These are phyloP conservation scores for Pichia cephalocereana DNA, from an alignment of 805 yeast species.

Conservation along the genomic window DNA sequence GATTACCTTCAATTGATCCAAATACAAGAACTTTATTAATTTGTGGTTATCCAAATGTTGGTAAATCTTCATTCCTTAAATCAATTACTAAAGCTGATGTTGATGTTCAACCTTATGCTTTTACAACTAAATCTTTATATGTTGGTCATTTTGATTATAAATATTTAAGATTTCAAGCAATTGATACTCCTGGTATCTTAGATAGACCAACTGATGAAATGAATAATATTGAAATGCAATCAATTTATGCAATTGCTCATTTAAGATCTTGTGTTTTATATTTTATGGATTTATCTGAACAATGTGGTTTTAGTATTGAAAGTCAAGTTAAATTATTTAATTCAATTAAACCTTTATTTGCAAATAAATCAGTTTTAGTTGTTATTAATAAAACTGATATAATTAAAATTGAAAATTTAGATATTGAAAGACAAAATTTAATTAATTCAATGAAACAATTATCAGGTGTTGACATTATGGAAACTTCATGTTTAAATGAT, in stretches of 20 bases:
- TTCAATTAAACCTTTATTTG: slow-evolving; percentile 93
- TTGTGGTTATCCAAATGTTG: slow-evolving; percentile 99
- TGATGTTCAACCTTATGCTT: slow-evolving; percentile 98
- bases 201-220: slow-evolving; percentile 99
- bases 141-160: slow-evolving; percentile 99
- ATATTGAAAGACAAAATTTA: slow-evolving; percentile 61
- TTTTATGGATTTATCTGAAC: slow-evolving; percentile 98
- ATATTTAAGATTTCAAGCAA: slow-evolving; percentile 95
- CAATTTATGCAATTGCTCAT: slow-evolving; percentile 97
- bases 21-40: slow-evolving; percentile 94
- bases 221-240: slow-evolving; percentile 99
- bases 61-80: slow-evolving; percentile 90
- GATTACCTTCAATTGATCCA: slow-evolving; percentile 97
- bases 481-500: slow-evolving; percentile 87
- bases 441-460: slow-evolving; percentile 54
- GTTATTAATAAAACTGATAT: slow-evolving; percentile 95
- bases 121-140: slow-evolving; percentile 93
- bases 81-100: slow-evolving; percentile 97
- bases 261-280: slow-evolving; percentile 92
- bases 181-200: slow-evolving; percentile 97
- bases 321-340: slow-evolving; percentile 96
- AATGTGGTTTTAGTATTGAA: slow-evolving; percentile 96
- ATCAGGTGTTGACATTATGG: slow-evolving; percentile 86
- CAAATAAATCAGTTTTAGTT: slow-evolving; percentile 92
- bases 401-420: slow-evolving; percentile 75